A percentile compares a stretch with the other conserved stretches of the same genome.
phyloP scores from a whole-genome alignment of 2,329 filamentous ascomycete species.

The Spiromastix sp. region DNA sequence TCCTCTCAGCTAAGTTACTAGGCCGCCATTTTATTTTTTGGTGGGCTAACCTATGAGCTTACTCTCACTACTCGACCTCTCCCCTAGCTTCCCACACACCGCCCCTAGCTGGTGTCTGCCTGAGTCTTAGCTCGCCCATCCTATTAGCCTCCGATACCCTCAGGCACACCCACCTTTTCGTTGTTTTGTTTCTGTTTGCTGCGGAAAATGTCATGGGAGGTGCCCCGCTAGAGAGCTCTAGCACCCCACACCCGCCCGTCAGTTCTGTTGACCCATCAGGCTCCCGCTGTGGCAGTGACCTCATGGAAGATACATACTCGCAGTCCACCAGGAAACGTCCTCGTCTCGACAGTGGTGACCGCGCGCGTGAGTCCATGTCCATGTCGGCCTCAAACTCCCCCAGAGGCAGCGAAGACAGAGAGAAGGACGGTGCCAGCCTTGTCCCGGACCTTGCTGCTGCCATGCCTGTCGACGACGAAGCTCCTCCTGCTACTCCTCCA shows the following conservation, averaged over 20 bases:
- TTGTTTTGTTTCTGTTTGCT: conserved; percentile 8
- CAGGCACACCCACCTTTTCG: no score
- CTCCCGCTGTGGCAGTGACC: conserved; percentile 21
- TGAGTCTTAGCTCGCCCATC: no score
- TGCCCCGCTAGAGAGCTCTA: conserved; percentile 36
- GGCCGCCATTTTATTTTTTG: no score
- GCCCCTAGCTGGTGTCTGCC: conserved; percentile 1
- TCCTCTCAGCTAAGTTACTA: no score
- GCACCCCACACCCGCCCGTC: conserved; percentile 27
- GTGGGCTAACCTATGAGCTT: no score
- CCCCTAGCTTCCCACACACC: not conserved
- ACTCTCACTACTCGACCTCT: no score
- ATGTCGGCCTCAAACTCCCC: conserved; percentile 20
- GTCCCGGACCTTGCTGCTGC: conserved; percentile 7
- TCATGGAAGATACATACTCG: conserved; percentile 31
- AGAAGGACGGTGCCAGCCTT: conserved; percentile 1
- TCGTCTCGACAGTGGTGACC: conserved; percentile 36
- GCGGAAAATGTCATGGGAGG: conserved; percentile 35
- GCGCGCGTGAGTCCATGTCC: conserved; percentile 24
- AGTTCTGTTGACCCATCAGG: conserved; percentile 16
- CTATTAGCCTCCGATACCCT: no score
- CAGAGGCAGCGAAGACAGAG: conserved; percentile 3
- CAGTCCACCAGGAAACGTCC: conserved; percentile 36
- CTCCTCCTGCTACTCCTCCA: conserved; percentile 16
- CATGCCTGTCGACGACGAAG: conserved; percentile 15